A percentile compares a stretch with the other conserved stretches of the same genome.
These are phyloP conservation scores for Porogramme epimiltina DNA, from an alignment of 1,284 basidiomycete species.

Conservation along the genomic window DNA sequence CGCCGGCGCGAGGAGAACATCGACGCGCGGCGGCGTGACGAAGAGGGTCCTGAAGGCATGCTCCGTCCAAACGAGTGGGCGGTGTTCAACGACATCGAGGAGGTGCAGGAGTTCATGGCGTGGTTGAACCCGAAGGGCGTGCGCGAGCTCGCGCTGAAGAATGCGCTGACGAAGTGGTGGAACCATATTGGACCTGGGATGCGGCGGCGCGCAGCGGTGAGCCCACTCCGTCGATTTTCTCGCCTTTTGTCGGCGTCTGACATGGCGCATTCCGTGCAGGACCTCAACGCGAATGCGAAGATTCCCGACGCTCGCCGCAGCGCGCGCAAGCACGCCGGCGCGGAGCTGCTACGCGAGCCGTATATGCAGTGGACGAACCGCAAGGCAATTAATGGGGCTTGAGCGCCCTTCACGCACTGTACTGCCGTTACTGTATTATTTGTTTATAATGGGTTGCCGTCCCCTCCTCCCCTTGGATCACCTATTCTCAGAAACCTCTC, in stretches of 20 bases:
- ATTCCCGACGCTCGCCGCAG: slow-evolving; percentile 79
- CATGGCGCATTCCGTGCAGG: slow-evolving; percentile 42
- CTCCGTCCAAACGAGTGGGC: slow-evolving; percentile 86
- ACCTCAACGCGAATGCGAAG: slow-evolving; percentile 64
- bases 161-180: slow-evolving; percentile 82
- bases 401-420: not conserved
- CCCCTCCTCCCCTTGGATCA: too few relatives aligned
- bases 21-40: slow-evolving; percentile 61
- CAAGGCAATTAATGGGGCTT: slow-evolving; percentile 50
- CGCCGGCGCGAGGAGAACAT: slow-evolving; percentile 58
- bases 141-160: slow-evolving; percentile 84
- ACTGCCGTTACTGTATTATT: not conserved
- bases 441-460: not conserved
- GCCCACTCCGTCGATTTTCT: slow-evolving; percentile 31
- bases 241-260: not conserved
- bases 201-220: slow-evolving; percentile 68
- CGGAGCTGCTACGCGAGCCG: slow-evolving; percentile 71
- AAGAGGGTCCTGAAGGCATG: slow-evolving; percentile 77
- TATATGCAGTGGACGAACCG: slow-evolving; percentile 87
- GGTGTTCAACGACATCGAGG: slow-evolving; percentile 83
- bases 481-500: too few relatives aligned
- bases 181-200: slow-evolving; percentile 84
- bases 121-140: slow-evolving; percentile 94
- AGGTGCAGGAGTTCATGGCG: slow-evolving; percentile 83
- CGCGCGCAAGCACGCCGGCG: slow-evolving; percentile 61